A percentile compares a stretch with the other conserved stretches of the same genome.
Conservation (phyloP, 208 protist genomes). For the Histomonas meleagridis region DNA sequence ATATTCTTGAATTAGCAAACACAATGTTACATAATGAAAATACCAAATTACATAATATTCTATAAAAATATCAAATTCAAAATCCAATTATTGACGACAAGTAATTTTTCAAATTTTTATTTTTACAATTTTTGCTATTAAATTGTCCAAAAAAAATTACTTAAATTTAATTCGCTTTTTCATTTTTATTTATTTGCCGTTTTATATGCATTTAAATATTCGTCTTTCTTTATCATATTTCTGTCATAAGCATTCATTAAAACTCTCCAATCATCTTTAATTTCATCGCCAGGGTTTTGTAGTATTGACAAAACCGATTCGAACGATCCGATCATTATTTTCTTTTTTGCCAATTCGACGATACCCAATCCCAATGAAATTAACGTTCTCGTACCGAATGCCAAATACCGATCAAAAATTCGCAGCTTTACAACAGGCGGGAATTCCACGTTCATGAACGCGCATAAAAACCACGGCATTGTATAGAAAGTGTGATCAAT, state of each 20-base stretch:
- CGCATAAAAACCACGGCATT: neutral
- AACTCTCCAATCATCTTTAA: neutral
- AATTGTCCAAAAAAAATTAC: no score
- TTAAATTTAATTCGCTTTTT: no score
- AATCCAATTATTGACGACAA: no score
- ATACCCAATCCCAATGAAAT: neutral
- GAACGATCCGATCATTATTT: neutral
- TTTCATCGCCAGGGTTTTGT: neutral
- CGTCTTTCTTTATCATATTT: neutral
- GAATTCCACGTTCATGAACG: neutral
- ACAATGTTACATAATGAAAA: no score
- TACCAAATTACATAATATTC: no score
- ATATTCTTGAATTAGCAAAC: no score
- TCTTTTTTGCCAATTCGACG: neutral
- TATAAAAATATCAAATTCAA: no score
- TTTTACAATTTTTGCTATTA: no score
- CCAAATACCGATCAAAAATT: neutral
- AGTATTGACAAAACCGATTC: neutral
- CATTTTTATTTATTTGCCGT: no score
- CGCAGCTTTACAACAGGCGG: neutral
- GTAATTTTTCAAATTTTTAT: no score
- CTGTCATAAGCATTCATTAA: neutral
- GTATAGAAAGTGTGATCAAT: neutral
- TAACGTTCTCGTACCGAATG: neutral
- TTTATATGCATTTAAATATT: neutral